Base-by-base conservation (phyloP, 352 stramenopile species). In the Pythium utonaiense region DNA sequence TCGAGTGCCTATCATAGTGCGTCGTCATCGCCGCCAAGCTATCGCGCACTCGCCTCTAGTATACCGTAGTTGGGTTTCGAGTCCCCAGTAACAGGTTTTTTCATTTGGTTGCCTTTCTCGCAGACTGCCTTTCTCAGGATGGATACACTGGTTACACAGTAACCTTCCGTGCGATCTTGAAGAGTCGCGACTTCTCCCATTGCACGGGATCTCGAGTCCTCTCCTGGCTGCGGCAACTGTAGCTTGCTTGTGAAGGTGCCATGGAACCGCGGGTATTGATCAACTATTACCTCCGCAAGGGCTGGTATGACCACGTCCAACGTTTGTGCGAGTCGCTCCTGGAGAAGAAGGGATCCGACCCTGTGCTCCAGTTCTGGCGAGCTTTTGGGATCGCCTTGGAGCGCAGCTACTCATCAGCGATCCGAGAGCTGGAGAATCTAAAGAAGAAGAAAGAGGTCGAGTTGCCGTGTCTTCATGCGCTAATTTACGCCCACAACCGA, bases 281-380 rank as follows among this genome's bases (percentile, higher is more conserved):
- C 73, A 90, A 93, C 65, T 95, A 92, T 65, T 97, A 96, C 68
- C 58, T 93, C 36, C 82, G 88, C 61, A 90, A 95, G 63, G 82
- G 88, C 50, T 95, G 87, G 81, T 95, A 88, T 59, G 72, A 90
- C 57, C 86, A 96, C 61, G 78, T 93, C 7, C 83, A 95, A 67
- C 76, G 79, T 6, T 68, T 94, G 3, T 96, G 87, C 57, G 83
- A 93, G 70, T 69, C 72, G 21, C 59, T 91, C n/a, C 74, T 96
- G 14, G 74, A 82, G 36, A 95, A 93, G 69, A 84, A 86, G 56
- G 88, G 86, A 62, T 90, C 71, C 30, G 89, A 96, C 57, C 68
- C 81, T 19, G 60, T 67, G n/a, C 69, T 96, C 16, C 27, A 93
- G 36, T 97, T 96, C 69, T 97, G 89, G 89, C 73, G 85, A 13